A percentile compares a stretch with the other conserved stretches of the same genome.
Evolutionary conservation across 2,329 filamentous ascomycete genomes (phyloP).

Genomic region (Madurella mycetomatis): DNA sequence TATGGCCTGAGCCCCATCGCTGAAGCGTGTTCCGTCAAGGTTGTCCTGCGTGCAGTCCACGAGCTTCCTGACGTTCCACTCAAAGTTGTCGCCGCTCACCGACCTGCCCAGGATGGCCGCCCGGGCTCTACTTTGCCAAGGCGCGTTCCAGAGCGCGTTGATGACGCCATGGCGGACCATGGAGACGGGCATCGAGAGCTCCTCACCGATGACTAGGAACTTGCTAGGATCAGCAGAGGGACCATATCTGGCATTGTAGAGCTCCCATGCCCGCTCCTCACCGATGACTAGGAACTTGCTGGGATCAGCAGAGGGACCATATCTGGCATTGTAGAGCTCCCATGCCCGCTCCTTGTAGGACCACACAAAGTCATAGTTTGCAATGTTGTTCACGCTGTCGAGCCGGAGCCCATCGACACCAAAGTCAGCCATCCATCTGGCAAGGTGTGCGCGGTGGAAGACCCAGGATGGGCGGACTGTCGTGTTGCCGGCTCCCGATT

Average conservation of each 20-base stretch:
- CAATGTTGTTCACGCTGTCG: conserved; percentile 27
- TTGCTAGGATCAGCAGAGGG: conserved; percentile 14
- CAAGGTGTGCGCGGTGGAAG: conserved; percentile 23
- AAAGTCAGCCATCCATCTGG: conserved; percentile 27
- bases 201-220: conserved; percentile 26
- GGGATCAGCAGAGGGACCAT: conserved; percentile 10
- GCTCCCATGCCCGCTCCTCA: conserved; percentile 22
- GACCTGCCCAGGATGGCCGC: conserved; percentile 20
- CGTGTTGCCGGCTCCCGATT: conserved; percentile 6
- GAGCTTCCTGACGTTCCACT: conserved; percentile 24
- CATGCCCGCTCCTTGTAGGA: conserved; percentile 23
- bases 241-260: conserved; percentile 15
- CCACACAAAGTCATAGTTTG: conserved; percentile 26
- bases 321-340: conserved; percentile 18
- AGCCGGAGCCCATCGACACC: conserved; percentile 24
- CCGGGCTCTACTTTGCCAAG: conserved; percentile 22
- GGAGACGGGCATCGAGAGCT: conserved; percentile 24
- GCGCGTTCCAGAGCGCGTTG: conserved; percentile 27
- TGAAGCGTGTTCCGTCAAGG: conserved; percentile 11
- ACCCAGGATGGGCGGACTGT: conserved; percentile 19
- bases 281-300: conserved; percentile 25
- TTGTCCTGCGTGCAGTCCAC: conserved; percentile 21
- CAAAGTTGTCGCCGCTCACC: conserved; percentile 19
- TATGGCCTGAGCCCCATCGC: conserved; percentile 24
- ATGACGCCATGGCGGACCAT: conserved; percentile 21